Base-by-base conservation (phyloP, 1,284 basidiomycete species). In the Tilletia horrida region DNA sequence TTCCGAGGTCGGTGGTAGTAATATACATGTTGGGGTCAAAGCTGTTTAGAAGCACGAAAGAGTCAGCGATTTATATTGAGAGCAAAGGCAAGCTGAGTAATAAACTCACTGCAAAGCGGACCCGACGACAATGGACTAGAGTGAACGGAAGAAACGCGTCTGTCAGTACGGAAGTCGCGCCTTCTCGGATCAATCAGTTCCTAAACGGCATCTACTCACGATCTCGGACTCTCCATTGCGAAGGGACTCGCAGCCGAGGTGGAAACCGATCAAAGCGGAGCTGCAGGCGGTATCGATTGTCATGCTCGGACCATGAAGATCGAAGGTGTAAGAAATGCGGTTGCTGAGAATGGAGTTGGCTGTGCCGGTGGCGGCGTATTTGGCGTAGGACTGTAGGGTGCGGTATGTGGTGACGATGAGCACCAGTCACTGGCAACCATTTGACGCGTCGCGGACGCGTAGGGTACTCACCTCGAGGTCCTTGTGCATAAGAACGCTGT, bases 211-310 rank as follows among this genome's bases (percentile, higher is more conserved):
- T 13, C 43, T 13, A 45, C 43, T 45, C 43, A 45, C 43, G 13
- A 45, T 45, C n/a, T 45, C 43, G 43, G 43, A 55, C 14, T 29
- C 52, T 8, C 23, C 52, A 8, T 21, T 29, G 8, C 8, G 4
- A 18, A 55, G 18, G 18, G 52, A 6, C 52, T 55, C n/a, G 52
- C 27, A 55, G n/a, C n/a, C 27, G n/a, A 55, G 23, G 25, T 27
- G 52, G 23, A 55, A 29, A 9, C n/a, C 31, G 16, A 40, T 48
- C 7, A 48, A 64, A n/a, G 73, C 69, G 21, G 71, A 72, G 64
- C 67, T 69, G 64, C 73, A 74, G 4, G 73, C 73, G 0, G 73
- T 74, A 47, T 73, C 73, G 64, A 71, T 68, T 4, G 71, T 71
- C 52, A 68, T 69, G 7, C 69, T 67, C 3, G 70, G 67, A n/a